Conservation (phyloP, 2,329 filamentous ascomycete species). For the Calcarisporium arbuscula region DNA sequence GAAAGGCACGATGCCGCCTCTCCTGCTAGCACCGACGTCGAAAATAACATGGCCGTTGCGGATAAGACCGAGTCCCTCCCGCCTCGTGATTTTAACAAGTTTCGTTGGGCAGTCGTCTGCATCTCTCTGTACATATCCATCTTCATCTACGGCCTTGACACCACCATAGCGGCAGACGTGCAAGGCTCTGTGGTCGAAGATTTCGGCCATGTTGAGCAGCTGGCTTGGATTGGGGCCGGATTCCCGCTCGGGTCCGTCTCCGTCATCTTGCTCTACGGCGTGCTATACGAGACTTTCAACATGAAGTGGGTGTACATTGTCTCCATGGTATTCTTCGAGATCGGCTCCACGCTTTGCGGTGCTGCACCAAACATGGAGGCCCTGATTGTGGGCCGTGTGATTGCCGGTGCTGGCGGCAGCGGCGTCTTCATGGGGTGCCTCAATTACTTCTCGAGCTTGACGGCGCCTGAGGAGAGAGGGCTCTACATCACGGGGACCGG, state of each 20-base stretch:
- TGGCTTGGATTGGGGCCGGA: conserved; percentile 31
- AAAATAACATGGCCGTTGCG: no score
- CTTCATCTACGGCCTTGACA: conserved; percentile 15
- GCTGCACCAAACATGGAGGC: conserved; percentile 35
- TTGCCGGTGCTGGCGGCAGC: conserved; percentile 34
- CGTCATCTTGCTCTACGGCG: conserved; percentile 18
- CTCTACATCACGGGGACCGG: conserved; percentile 17
- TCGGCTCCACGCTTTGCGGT: conserved; percentile 30
- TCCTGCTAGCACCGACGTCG: no score
- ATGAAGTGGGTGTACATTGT: conserved; percentile 32
- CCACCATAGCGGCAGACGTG: conserved; percentile 44
- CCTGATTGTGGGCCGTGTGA: conserved; percentile 37
- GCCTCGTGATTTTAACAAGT: no score
- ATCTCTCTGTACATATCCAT: conserved; percentile 5
- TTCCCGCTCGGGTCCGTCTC: conserved; percentile 35
- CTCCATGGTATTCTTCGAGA: conserved; percentile 18
- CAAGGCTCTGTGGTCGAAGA: conserved; percentile 33
- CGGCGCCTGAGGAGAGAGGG: conserved; percentile 18
- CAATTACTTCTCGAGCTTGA: conserved; percentile 13
- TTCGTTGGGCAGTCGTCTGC: conserved; percentile 7
- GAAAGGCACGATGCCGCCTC: no score
- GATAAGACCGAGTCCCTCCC: no score
- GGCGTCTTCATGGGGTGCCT: conserved; percentile 31
- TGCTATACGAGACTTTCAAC: conserved; percentile 33
- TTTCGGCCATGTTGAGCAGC: conserved; percentile 24